Evolutionary conservation across 1,284 basidiomycete genomes (phyloP), one percentile per base, ranked within the genome.

Genomic region (Ustilago lituana): DNA sequence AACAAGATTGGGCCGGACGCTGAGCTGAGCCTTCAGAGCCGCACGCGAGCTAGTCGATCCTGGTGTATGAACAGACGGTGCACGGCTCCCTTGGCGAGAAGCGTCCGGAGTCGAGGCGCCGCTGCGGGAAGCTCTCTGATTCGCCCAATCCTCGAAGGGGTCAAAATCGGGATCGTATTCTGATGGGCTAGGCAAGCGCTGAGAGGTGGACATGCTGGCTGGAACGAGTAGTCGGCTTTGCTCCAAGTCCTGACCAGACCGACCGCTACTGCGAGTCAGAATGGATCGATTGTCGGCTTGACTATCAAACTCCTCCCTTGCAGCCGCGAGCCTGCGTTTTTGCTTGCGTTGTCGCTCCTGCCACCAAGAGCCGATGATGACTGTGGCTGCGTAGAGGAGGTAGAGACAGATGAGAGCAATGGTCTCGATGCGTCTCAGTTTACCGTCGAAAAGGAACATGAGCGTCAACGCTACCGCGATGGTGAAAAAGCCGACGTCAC

Each of bases 401-500:
- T 98, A 98, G 37, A 94, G 85, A 1, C 83, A 84, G 37, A 97
- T 85, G 84, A 98, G 88, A 2, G 85, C 64, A 3, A 85, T 86
- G 0, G 92, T 89, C 80, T 98, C 95, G 86, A 87, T 88, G 10
- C 87, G 83, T 22, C 86, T 85, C 32, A 98, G 89, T 39, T 85
- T 82, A 3, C 90, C 89, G 78, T 98, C 94, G 79, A 86, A 88
- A 1, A 98, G 86, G 48, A 93, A 92, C 23, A 86, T 79, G 17
- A 98, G 85, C 2, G 94, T 85, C 12, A 92, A 76, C 8, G 85
- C 72, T 33, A 98, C 89, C 0, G 94, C 91, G 4, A 88, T 74
- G 11, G 91, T 89, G 84, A 97, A 97, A 86, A 98, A 98, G 17
- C 91, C 89, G 26, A 94, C 91, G 81, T 98, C 96, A 31, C 96